Conservation (phyloP, 768 basidiomycete species). For the Amanita rubescens region DNA sequence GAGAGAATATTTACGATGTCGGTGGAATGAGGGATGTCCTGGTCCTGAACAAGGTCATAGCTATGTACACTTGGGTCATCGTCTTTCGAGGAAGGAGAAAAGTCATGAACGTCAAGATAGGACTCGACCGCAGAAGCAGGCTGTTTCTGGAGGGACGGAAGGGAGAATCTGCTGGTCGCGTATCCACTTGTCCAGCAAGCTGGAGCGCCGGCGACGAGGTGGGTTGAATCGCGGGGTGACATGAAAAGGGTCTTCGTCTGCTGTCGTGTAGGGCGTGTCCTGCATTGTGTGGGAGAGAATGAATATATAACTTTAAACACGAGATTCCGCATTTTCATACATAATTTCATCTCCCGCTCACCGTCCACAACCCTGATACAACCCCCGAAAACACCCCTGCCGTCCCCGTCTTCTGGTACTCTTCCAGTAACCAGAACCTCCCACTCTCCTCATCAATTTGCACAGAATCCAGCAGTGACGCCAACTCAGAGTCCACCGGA, state of each 20-base stretch:
- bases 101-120: conserved; percentile 19
- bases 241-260: conserved; percentile 47
- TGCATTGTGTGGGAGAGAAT: conserved; percentile 19
- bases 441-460: conserved; percentile 20
- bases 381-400: conserved; percentile 62
- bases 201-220: conserved; percentile 36
- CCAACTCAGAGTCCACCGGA: conserved; percentile 90
- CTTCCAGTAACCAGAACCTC: conserved; percentile 46
- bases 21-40: conserved; percentile 32
- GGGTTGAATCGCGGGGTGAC: conserved; percentile 27
- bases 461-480: conserved; percentile 73
- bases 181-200: conserved; percentile 49
- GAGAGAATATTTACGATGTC: not conserved
- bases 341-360: not conserved
- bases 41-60: conserved; percentile 45
- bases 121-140: conserved; percentile 36
- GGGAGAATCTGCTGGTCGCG: conserved; percentile 34
- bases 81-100: conserved; percentile 14
- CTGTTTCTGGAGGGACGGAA: conserved; percentile 17
- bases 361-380: conserved; percentile 20
- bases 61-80: conserved; percentile 31
- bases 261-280: conserved; percentile 40
- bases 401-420: conserved; percentile 64
- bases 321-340: no score
- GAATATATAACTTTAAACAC: not conserved